These are phyloP conservation scores for Geotrichum carabidarum DNA, from an alignment of 1,139 yeast genomes.

Conservation along the genomic window DNA sequence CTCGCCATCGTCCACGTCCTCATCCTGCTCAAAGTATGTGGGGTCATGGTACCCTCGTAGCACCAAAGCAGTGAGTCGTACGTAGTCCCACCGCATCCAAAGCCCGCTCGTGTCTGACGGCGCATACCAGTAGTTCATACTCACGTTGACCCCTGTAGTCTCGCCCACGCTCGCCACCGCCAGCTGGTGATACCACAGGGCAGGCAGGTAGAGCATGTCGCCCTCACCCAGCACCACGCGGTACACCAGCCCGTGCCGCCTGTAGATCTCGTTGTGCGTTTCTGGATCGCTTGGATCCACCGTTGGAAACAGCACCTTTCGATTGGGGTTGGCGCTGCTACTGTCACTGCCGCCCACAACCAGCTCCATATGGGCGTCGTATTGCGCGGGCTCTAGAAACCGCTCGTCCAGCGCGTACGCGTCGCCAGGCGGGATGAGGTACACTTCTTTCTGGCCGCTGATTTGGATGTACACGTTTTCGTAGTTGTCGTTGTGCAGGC, in stretches of 20 bases:
- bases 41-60: constrained; percentile 31
- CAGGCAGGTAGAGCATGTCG: constrained; percentile 39
- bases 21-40: constrained; percentile 26
- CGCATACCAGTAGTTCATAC: constrained; percentile 41
- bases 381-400: constrained; percentile 15
- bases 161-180: constrained; percentile 26
- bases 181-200: constrained; percentile 42
- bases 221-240: constrained; percentile 36
- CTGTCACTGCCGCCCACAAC: background rate
- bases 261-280: constrained; percentile 22
- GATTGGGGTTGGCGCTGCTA: no score
- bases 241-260: constrained; percentile 27
- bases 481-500: constrained; percentile 40
- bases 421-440: constrained; percentile 38
- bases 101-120: constrained; percentile 26
- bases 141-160: constrained; percentile 29
- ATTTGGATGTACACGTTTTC: constrained; percentile 40
- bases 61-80: constrained; percentile 28
- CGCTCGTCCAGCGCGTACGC: constrained; percentile 33
- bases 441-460: constrained; percentile 35
- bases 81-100: constrained; percentile 36
- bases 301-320: constrained; percentile 33
- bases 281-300: constrained; percentile 31
- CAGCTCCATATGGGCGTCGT: constrained; percentile 7
- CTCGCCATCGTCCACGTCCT: constrained; percentile 7